A percentile compares a stretch with the other conserved stretches of the same genome.
Conservation (phyloP, 495 filamentous ascomycete genomes). For the Penicillium pulvis region DNA sequence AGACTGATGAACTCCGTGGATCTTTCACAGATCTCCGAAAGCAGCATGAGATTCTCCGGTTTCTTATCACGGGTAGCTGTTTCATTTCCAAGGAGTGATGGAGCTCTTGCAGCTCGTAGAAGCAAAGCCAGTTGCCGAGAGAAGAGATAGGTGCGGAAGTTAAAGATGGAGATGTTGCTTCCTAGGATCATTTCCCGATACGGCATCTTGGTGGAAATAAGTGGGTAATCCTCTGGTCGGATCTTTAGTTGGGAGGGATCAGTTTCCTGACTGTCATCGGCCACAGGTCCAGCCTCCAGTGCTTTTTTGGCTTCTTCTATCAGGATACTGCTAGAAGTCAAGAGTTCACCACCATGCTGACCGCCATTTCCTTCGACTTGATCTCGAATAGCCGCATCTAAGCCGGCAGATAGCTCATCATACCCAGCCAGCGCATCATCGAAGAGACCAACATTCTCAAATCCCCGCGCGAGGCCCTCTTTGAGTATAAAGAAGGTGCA, state of each 20-base stretch:
- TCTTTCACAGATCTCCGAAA: conserved; percentile 79
- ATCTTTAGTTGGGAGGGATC: conserved; percentile 33
- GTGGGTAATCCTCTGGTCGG: conserved; percentile 48
- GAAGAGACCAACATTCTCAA: conserved; percentile 93
- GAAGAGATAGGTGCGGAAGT: conserved; percentile 95
- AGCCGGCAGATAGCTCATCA: conserved; percentile 84
- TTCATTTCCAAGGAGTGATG: conserved; percentile 32
- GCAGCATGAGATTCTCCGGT: conserved; percentile 70
- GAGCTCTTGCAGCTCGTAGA: conserved; percentile 75
- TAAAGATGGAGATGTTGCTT: conserved; percentile 97
- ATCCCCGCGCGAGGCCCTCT: conserved; percentile 88
- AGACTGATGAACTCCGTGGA: conserved; percentile 79
- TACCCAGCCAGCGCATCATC: conserved; percentile 93
- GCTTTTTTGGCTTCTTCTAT: conserved; percentile 57
- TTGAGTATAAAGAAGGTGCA: conserved; percentile 98
- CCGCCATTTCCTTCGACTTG: conserved; percentile 59
- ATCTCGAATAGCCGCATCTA: conserved; percentile 80
- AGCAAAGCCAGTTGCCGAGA: conserved; percentile 83
- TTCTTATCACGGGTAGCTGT: conserved; percentile 44
- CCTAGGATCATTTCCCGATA: conserved; percentile 92
- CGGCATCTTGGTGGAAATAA: conserved; percentile 73
- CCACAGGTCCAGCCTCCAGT: conserved; percentile 21
- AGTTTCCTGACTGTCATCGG: conserved; percentile 19
- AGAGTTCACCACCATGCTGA: conserved; percentile 65
- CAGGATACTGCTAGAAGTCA: conserved; percentile 71